Base-by-base conservation (phyloP, 2,329 filamentous ascomycete genomes). In the Trichoderma simmonsii region DNA sequence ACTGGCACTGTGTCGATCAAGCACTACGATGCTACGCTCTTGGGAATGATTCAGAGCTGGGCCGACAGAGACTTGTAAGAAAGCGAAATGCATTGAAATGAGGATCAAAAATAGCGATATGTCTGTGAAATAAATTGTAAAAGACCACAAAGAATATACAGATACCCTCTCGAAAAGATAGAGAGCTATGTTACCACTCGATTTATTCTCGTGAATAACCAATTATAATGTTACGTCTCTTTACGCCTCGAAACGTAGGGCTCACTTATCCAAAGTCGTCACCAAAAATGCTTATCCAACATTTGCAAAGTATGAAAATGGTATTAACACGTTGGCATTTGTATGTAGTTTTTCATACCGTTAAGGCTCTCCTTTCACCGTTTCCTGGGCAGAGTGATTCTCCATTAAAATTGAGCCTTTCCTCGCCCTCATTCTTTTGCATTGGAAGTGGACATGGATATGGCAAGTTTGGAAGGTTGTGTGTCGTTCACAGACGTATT, bases 21-120 rank as follows among this genome's bases (percentile, higher is more conserved):
- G 83, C 94, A 98, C 83, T 98, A 98, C 82, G 93, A 97, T 76
- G 87, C 94, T 1, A 93, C 89, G 6, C 84, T 91, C 7, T 88
- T 92, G 80, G 95, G 95, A 6, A 90, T 98, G 85, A 91, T 97
- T 73, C 87, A 93, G 85, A 96, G 93, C 81, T 97, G 89, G 86
- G 91, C 86, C 3, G 92, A 94, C 77, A 85, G 89, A 70, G 80
- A 85, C 72, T 76, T 85, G 74, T 87, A 80, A 81, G 73, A 36
- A 14, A 15, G 32, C 6, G 18, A 30, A 21, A 14, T 11, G n/a
- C 14, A n/a, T 28, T 30, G 36, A n/a, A 18, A 34, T 54, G 28
- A 11, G n/a, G 7, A 36, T 66, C 21, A 1, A 9, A 36, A 7
- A n/a, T 30, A 54, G 21, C 30, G 43, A 36, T 6, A 54, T 32